phyloP scores from a whole-genome alignment of 768 basidiomycete species.

The Mrakia gelida region DNA sequence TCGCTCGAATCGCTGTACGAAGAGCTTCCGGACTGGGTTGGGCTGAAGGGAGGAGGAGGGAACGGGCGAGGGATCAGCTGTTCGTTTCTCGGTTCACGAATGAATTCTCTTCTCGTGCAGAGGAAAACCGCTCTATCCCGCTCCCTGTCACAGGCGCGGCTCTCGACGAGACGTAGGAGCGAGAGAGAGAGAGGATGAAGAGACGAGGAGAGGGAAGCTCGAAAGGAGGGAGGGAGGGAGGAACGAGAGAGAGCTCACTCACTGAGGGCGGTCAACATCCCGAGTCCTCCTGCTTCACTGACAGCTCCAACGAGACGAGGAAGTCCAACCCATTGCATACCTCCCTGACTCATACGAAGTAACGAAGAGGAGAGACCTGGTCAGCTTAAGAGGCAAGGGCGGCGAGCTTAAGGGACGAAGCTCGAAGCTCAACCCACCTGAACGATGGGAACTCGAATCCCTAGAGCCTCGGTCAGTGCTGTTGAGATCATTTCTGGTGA shows the following conservation, averaged over 20 bases:
- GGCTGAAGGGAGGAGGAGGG: constrained; percentile 39
- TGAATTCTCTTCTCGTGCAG: not conserved
- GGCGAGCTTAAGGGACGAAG: too few species aligned
- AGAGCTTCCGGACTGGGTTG: constrained; percentile 80
- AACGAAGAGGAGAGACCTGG: not conserved
- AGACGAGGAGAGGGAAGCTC: not conserved
- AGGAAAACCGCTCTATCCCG: too few species aligned
- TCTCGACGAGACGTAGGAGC: too few species aligned
- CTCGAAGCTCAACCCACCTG: constrained; percentile 47
- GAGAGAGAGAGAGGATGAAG: too few species aligned
- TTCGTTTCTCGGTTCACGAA: not conserved
- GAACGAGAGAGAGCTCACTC: not conserved
- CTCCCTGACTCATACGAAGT: not conserved
- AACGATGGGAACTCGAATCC: constrained; percentile 56
- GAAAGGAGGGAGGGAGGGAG: not conserved
- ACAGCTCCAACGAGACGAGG: constrained; percentile 46
- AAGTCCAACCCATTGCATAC: constrained; percentile 64
- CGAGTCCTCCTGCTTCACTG: constrained; percentile 45
- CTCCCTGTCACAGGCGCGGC: too few species aligned
- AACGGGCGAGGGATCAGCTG: not conserved
- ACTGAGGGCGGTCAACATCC: constrained; percentile 75
- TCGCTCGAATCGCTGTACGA: constrained; percentile 72
- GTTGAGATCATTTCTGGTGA: constrained; percentile 33
- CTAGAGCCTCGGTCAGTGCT: constrained; percentile 37
- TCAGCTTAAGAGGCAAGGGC: not conserved